Conservation (phyloP, 352 stramenopile genomes). For the Phytophthora citrophthora region DNA sequence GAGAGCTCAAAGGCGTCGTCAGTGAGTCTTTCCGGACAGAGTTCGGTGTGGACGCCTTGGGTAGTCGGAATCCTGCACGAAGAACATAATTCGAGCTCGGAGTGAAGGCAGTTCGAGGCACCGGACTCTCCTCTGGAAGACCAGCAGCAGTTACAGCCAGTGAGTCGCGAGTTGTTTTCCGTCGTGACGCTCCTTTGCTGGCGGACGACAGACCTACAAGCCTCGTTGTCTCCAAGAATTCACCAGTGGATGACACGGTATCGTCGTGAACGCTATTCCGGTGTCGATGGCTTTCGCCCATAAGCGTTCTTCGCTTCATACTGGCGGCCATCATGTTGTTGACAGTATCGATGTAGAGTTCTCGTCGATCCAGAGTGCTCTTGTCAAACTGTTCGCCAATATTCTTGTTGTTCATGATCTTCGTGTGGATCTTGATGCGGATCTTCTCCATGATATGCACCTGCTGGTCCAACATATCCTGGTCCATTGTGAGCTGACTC, state of each 20-base stretch:
- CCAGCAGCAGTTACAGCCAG: constrained; percentile 39
- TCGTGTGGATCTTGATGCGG: constrained; percentile 75
- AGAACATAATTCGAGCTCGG: constrained; percentile 51
- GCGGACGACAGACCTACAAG: constrained; percentile 32
- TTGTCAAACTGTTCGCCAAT: constrained; percentile 90
- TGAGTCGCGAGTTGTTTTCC: constrained; percentile 36
- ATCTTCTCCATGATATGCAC: constrained; percentile 73
- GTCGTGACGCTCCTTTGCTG: constrained; percentile 22
- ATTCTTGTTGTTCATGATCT: constrained; percentile 93
- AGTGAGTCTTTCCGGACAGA: constrained; percentile 27
- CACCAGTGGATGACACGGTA: constrained; percentile 18
- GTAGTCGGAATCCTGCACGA: constrained; percentile 62
- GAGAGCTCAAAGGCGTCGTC: constrained; percentile 26
- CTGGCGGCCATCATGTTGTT: constrained; percentile 79
- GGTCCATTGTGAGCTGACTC: constrained; percentile 51
- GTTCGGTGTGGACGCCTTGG: constrained; percentile 51
- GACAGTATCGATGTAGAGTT: constrained; percentile 84
- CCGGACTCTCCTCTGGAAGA: constrained; percentile 36
- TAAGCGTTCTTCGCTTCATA: constrained; percentile 74
- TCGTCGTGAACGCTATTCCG: constrained; percentile 32
- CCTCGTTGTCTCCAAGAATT: constrained; percentile 61
- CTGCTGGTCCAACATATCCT: constrained; percentile 77
- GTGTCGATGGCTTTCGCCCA: constrained; percentile 17
- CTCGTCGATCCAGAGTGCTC: constrained; percentile 71
- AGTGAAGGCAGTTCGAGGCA: constrained; percentile 44